phyloP scores from a whole-genome alignment of 306 rosid genomes.

The Dalbergia cultrata region DNA sequence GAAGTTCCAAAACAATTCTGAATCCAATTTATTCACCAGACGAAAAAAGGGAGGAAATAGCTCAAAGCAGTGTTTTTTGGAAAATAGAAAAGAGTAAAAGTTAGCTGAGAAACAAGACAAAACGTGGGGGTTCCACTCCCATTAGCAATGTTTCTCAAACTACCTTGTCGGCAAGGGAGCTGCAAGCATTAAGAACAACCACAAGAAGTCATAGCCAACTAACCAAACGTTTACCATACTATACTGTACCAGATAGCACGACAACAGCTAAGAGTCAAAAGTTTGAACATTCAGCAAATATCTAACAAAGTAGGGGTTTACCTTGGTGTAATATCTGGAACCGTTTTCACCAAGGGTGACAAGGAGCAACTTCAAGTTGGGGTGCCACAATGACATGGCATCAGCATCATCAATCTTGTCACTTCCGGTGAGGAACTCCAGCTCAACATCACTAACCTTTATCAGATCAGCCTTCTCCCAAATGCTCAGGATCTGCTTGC shows the following conservation, averaged over 20 bases:
- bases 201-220: conserved; percentile 10
- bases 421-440: conserved; percentile 80
- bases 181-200: neutral
- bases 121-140: conserved; percentile 21
- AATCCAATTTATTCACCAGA: too few species aligned
- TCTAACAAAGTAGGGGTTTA: conserved; percentile 23
- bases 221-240: conserved; percentile 3
- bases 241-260: neutral
- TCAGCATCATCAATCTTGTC: conserved; percentile 74
- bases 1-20: too few species aligned
- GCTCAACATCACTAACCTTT: conserved; percentile 88
- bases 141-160: neutral
- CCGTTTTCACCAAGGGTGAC: conserved; percentile 94
- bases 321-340: conserved; percentile 94
- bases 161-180: too few species aligned
- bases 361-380: conserved; percentile 85
- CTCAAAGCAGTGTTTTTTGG: neutral
- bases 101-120: neutral
- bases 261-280: neutral
- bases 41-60: conserved; percentile 1
- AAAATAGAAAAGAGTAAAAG: neutral
- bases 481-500: conserved; percentile 82
- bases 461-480: conserved; percentile 90
- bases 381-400: conserved; percentile 80
- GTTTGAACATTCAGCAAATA: neutral